Evolutionary conservation across 495 filamentous ascomycete species (phyloP), one percentile per base, ranked within the genome.

Genomic region (Penicillium cinerascens): DNA sequence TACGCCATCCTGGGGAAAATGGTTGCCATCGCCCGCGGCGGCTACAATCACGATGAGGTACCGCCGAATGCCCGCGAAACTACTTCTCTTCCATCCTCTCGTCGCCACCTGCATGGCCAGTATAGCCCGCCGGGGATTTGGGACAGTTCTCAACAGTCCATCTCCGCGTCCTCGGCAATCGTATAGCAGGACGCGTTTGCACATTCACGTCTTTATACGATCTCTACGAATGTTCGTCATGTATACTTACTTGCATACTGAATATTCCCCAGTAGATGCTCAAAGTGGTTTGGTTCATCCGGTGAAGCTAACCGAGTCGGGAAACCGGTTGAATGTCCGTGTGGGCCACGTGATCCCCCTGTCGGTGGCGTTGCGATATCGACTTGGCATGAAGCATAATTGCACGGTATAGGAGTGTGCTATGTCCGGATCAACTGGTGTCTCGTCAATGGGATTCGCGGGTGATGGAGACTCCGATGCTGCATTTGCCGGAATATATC

Each of bases 1-100:
- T 81, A 79, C 47, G 72, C 72, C 15, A 74, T 81, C 21, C 63
- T 82, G 1, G 78, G 78, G 15, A 73, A 72, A 22, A 58, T 81
- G 23, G 71, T 81, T n/a, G 54, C 64, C 16, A 58, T 73, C 25
- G 67, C 68, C 17, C 59, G 53, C 2, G 49, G 54, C 4, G 13
- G 27, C 6, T 37, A 39, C 10, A 39, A 52, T 17, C 26, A 36
- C 26, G 45, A 54, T 1, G 49, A 63, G 6, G 6, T 64, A 8
- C 55, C 48, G 0, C 64, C 60, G 6, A 59, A 57, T 22, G 39
- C 37, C 6, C 54, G 51, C n/a, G n/a, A n/a, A n/a, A n/a, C n/a
- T n/a, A n/a, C n/a, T n/a, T n/a, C 37, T 18, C n/a, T 9, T 6
- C 4, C 29, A 13, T 33, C 29, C 1, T 44, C 36, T 18, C 38